These are phyloP conservation scores for Ustilago vetiveriae DNA, from an alignment of 1,284 basidiomycete genomes.

Conservation along the genomic window DNA sequence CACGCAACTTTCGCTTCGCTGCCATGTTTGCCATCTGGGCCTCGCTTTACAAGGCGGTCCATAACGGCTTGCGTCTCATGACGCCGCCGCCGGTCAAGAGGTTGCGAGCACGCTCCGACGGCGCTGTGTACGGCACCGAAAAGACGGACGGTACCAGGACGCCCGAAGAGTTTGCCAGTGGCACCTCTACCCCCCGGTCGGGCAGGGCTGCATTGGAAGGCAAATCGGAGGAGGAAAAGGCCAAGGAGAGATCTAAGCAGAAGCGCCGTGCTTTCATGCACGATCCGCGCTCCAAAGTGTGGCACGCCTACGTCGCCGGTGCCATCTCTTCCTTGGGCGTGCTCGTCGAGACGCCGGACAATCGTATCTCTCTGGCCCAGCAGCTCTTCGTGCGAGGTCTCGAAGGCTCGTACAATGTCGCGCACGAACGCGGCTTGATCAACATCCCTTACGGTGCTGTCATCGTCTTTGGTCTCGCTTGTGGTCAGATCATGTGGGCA, in stretches of 20 bases:
- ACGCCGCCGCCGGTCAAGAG: conserved; percentile 47
- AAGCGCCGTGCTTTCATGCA: conserved; percentile 58
- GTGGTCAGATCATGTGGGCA: conserved; percentile 81
- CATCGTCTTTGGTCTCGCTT: conserved; percentile 83
- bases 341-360: conserved; percentile 79
- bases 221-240: conserved; percentile 48
- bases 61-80: conserved; percentile 62
- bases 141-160: conserved; percentile 9
- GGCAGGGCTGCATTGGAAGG: conserved; percentile 46
- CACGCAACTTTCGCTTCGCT: conserved; percentile 60
- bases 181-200: conserved; percentile 52
- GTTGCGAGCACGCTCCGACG: conserved; percentile 17
- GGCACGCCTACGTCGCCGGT: conserved; percentile 90
- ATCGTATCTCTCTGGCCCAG: conserved; percentile 81
- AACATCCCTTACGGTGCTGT: conserved; percentile 85
- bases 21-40: conserved; percentile 62
- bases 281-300: conserved; percentile 70
- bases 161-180: conserved; percentile 29
- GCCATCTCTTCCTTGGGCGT: conserved; percentile 82
- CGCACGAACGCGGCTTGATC: conserved; percentile 72
- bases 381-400: conserved; percentile 86
- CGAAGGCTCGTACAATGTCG: conserved; percentile 83
- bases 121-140: conserved; percentile 9
- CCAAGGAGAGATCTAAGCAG: conserved; percentile 50
- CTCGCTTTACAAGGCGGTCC: conserved; percentile 61